These are phyloP conservation scores for Colletotrichum higginsianum DNA, from an alignment of 2,329 filamentous ascomycete genomes.

Conservation along the genomic window DNA sequence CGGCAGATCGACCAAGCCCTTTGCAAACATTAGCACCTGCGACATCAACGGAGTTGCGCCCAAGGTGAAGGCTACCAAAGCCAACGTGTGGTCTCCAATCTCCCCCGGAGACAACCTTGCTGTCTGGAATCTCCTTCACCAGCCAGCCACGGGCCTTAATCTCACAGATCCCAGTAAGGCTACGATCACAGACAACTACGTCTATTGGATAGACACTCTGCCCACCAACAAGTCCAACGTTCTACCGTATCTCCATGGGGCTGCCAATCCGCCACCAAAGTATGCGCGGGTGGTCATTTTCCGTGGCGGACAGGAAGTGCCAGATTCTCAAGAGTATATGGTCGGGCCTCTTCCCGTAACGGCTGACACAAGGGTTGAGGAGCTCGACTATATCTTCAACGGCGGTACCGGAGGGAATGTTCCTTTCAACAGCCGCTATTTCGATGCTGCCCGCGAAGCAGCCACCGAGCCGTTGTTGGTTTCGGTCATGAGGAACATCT, in stretches of 20 bases:
- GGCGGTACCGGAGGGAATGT: constrained; percentile 56
- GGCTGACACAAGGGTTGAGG: constrained; percentile 53
- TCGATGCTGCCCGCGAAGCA: constrained; percentile 49
- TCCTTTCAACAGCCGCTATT: constrained; percentile 53
- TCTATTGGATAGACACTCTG: constrained; percentile 63
- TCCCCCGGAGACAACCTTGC: constrained; percentile 58
- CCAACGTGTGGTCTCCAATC: constrained; percentile 60
- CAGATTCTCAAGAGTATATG: constrained; percentile 64
- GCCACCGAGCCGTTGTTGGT: constrained; percentile 55
- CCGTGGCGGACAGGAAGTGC: constrained; percentile 57
- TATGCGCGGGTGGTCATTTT: constrained; percentile 64
- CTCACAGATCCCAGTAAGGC: constrained; percentile 57
- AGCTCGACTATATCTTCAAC: constrained; percentile 61
- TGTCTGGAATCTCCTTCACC: constrained; percentile 60
- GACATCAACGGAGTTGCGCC: constrained; percentile 37
- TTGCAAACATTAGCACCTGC: constrained; percentile 30
- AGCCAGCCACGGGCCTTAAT: constrained; percentile 59
- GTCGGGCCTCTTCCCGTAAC: constrained; percentile 64
- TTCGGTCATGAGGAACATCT: constrained; percentile 59
- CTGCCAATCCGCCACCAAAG: constrained; percentile 50
- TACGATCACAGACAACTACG: constrained; percentile 60
- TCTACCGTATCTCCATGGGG: constrained; percentile 60
- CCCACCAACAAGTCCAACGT: constrained; percentile 64
- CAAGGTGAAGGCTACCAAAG: constrained; percentile 53
- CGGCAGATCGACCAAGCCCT: background rate